A percentile compares a stretch with the other conserved stretches of the same genome.
These are phyloP conservation scores for Salmacisia buchloeana DNA, from an alignment of 1,284 basidiomycete species.

Conservation along the genomic window DNA sequence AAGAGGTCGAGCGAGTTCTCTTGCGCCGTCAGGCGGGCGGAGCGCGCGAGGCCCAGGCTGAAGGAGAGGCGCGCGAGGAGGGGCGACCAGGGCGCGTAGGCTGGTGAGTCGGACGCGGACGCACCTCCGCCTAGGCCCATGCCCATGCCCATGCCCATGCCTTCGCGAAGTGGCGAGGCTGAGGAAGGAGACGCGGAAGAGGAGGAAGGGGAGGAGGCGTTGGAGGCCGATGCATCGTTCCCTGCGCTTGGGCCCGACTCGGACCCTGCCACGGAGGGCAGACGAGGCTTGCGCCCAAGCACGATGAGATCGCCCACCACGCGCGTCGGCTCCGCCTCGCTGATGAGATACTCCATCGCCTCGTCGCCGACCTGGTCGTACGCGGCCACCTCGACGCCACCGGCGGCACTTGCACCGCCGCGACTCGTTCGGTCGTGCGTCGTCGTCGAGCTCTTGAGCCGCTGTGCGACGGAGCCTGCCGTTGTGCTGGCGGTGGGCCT, in stretches of 20 bases:
- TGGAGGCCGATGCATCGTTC: not conserved
- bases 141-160: not conserved
- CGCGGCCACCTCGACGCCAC: conserved; percentile 21
- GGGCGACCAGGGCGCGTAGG: conserved; percentile 27
- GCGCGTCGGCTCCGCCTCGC: conserved; percentile 32
- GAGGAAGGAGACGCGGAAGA: not conserved
- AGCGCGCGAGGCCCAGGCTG: conserved; percentile 45
- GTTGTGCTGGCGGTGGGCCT: not conserved
- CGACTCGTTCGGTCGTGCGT: not conserved
- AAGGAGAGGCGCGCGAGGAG: conserved; percentile 41
- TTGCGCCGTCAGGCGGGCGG: conserved; percentile 42
- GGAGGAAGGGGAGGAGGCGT: not conserved
- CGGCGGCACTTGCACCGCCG: not conserved
- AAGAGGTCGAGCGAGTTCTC: conserved; percentile 36
- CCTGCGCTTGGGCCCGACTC: not conserved
- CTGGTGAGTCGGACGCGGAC: not conserved
- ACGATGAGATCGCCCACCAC: conserved; percentile 47
- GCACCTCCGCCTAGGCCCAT: too few relatives aligned
- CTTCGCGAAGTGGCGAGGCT: not conserved
- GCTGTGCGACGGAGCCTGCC: too few relatives aligned
- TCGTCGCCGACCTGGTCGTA: conserved; percentile 44
- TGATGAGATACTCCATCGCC: conserved; percentile 44
- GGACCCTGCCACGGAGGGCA: conserved; percentile 10
- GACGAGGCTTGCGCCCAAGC: conserved; percentile 32
- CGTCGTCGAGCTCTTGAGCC: not conserved